phyloP scores from a whole-genome alignment of 306 rosid species.

The Benincasa hispida region DNA sequence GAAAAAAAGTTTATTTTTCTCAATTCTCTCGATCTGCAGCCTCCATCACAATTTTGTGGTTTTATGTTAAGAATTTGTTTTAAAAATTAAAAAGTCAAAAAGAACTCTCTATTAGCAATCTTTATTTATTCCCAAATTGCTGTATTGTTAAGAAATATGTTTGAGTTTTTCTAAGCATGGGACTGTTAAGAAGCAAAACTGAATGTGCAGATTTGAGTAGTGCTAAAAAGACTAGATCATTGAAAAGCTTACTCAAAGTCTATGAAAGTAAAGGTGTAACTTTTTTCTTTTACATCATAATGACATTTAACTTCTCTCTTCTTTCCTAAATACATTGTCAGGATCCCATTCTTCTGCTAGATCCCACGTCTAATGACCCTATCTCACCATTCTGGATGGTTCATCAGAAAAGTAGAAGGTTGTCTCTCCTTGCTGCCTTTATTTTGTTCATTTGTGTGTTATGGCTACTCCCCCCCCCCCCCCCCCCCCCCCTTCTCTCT shows the following conservation, averaged over 20 bases:
- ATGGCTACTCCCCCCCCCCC: not conserved
- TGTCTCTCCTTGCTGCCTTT: not conserved
- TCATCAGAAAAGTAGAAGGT: slow-evolving; percentile 80
- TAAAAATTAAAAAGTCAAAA: not conserved
- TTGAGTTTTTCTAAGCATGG: not conserved
- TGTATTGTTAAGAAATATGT: not conserved
- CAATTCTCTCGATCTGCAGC: not conserved
- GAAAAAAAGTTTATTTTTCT: not conserved
- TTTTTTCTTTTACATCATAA: not conserved
- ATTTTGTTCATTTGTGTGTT: not conserved
- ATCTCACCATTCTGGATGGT: slow-evolving; percentile 84
- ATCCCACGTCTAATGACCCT: slow-evolving; percentile 51
- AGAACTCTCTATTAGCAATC: not conserved
- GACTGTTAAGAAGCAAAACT: not conserved
- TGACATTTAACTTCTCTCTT: not conserved
- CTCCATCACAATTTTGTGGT: not conserved
- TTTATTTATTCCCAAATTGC: not conserved
- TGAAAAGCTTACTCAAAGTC: not conserved
- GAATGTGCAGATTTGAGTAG: not conserved
- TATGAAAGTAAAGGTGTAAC: not conserved
- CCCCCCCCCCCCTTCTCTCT: not conserved
- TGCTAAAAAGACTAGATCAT: not conserved
- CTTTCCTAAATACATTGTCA: slow-evolving; percentile 19
- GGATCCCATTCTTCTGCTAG: slow-evolving; percentile 77
- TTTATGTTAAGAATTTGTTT: not conserved